phyloP scores from a whole-genome alignment of 345 rosid genomes.

The Lepidium africanum region DNA sequence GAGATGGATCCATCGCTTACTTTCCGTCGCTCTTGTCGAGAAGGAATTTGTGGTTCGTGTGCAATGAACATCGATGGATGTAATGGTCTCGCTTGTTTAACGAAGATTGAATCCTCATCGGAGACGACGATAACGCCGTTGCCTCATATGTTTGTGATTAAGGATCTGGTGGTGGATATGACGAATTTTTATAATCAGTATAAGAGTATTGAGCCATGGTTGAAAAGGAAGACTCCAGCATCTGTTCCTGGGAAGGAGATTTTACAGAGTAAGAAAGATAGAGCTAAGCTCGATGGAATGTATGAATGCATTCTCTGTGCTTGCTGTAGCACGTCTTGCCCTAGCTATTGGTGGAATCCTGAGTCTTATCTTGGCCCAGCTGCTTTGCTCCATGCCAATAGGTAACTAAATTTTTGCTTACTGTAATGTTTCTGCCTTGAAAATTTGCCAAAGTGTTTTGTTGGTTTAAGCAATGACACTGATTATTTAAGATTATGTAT shows the following conservation, averaged over 20 bases:
- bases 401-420: conserved; percentile 29
- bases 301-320: conserved; percentile 94
- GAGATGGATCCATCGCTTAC: conserved; percentile 91
- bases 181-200: conserved; percentile 94
- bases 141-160: conserved; percentile 94
- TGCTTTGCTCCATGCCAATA: conserved; percentile 86
- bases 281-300: conserved; percentile 94
- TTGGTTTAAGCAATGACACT: background rate
- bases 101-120: conserved; percentile 48
- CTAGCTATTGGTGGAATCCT: conserved; percentile 99
- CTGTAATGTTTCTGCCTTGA: background rate
- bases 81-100: conserved; percentile 86
- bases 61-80: conserved; percentile 98
- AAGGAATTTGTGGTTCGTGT: conserved; percentile 94
- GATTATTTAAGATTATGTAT: background rate
- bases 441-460: background rate
- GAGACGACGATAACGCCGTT: conserved; percentile 57
- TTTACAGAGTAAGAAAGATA: conserved; percentile 78
- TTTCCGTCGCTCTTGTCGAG: conserved; percentile 94
- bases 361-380: conserved; percentile 94
- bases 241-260: conserved; percentile 68
- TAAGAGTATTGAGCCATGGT: conserved; percentile 98
- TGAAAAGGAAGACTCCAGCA: conserved; percentile 82
- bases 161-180: conserved; percentile 96
- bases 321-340: conserved; percentile 91